Percentiles rank a stretch among this genome's conserved stretches.
These are phyloP conservation scores for Aspergillus glaucus DNA, from an alignment of 2,329 filamentous ascomycete species.

Conservation along the genomic window DNA sequence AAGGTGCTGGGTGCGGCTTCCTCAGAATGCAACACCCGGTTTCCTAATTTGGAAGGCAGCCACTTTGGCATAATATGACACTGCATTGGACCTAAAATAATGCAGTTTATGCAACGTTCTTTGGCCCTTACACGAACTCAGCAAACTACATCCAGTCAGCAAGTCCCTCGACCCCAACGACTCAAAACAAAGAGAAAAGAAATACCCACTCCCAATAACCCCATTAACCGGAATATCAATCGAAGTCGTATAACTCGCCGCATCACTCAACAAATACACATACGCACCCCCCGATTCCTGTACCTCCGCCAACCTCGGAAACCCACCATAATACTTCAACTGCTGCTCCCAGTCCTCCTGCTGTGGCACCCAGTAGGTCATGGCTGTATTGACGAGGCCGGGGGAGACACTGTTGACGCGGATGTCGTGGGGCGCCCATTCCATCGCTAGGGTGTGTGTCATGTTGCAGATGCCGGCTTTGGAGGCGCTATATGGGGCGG, in stretches of 20 bases:
- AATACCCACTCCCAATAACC: slow-evolving; percentile 36
- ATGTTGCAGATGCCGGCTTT: slow-evolving; percentile 43
- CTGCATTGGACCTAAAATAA: no score
- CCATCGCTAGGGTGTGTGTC: slow-evolving; percentile 53
- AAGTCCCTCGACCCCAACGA: background rate
- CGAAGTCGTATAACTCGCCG: slow-evolving; percentile 44
- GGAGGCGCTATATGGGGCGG: slow-evolving; percentile 38
- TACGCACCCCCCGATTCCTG: slow-evolving; percentile 48
- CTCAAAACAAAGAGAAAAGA: background rate
- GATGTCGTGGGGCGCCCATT: slow-evolving; percentile 65
- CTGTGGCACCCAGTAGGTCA: slow-evolving; percentile 46
- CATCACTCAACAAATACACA: slow-evolving; percentile 44
- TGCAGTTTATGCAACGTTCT: no score
- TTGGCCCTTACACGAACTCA: background rate
- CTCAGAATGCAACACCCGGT: no score
- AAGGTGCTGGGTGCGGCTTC: no score
- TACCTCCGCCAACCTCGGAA: slow-evolving; percentile 47
- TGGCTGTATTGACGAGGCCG: slow-evolving; percentile 23
- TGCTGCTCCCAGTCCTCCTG: slow-evolving; percentile 48
- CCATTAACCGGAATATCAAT: slow-evolving; percentile 47
- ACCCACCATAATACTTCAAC: slow-evolving; percentile 50
- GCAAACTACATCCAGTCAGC: background rate
- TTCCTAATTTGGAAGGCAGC: no score
- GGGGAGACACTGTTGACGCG: slow-evolving; percentile 56
- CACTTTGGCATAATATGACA: no score